Percentiles rank a stretch among this genome's conserved stretches.
phyloP scores from a whole-genome alignment of 2,329 filamentous ascomycete genomes.

The Simplicillium sp. region DNA sequence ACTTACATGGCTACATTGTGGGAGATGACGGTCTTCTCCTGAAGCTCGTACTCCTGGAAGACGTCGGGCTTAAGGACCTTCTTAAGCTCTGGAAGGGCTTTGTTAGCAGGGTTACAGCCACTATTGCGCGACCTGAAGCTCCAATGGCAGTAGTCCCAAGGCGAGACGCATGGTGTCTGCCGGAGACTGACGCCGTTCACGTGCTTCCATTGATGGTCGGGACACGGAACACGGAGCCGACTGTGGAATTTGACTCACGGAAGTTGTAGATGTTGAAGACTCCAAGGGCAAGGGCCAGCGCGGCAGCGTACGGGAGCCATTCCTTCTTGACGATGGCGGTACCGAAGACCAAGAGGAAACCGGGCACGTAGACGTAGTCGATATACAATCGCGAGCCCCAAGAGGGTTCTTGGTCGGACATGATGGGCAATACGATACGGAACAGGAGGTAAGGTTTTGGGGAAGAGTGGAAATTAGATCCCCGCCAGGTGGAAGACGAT shows the following conservation, averaged over 20 bases:
- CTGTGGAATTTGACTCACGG: conserved; percentile 42
- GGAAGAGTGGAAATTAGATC: too few species aligned
- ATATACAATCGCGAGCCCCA: conserved; percentile 48
- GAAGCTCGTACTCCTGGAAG: conserved; percentile 88
- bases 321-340: conserved; percentile 70
- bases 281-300: conserved; percentile 56
- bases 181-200: neutral
- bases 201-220: neutral
- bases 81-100: conserved; percentile 48
- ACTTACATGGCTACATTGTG: conserved; percentile 95
- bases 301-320: conserved; percentile 62
- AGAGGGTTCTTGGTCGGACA: neutral
- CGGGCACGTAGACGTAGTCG: conserved; percentile 76
- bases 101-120: conserved; percentile 8
- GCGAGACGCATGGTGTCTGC: neutral
- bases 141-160: too few species aligned
- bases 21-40: conserved; percentile 90
- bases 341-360: conserved; percentile 67
- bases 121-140: neutral
- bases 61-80: conserved; percentile 78
- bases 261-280: conserved; percentile 62
- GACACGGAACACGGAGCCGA: neutral
- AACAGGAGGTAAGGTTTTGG: too few species aligned
- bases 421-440: neutral
- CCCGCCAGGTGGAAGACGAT: too few species aligned